These are phyloP conservation scores for Colletotrichum cereale DNA, from an alignment of 2,329 filamentous ascomycete genomes.

Conservation along the genomic window DNA sequence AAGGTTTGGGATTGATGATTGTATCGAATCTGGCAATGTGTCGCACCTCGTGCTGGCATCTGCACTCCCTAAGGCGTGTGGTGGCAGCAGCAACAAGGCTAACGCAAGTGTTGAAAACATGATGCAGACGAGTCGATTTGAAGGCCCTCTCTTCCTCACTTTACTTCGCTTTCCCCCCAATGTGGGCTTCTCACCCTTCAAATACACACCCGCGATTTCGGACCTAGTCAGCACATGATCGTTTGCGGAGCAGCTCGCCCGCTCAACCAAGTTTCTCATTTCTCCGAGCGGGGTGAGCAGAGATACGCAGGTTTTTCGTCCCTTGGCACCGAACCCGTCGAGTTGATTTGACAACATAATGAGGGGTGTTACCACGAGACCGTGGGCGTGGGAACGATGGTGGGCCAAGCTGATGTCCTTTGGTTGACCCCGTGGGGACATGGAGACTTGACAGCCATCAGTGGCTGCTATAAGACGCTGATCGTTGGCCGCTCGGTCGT, in stretches of 20 bases:
- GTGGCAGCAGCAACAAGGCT: slow-evolving; percentile 1
- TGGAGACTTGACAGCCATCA: neutral
- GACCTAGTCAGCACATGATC: neutral
- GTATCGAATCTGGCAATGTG: neutral
- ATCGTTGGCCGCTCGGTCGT: neutral
- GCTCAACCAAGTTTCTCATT: neutral
- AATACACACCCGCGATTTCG: neutral
- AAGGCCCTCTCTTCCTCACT: neutral
- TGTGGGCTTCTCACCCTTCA: neutral
- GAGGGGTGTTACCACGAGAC: no score
- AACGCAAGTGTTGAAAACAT: slow-evolving; percentile 17
- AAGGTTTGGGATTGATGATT: neutral
- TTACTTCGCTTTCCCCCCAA: no score
- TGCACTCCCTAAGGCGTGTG: neutral
- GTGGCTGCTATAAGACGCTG: neutral
- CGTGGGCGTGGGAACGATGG: neutral
- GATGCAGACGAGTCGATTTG: neutral
- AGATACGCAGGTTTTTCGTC: neutral
- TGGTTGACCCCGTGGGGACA: neutral
- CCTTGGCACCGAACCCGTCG: slow-evolving; percentile 19
- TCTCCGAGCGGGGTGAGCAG: neutral
- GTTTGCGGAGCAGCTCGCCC: neutral
- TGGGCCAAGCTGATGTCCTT: neutral
- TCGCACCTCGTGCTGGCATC: neutral
- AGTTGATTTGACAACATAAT: neutral